Evolutionary conservation across 768 basidiomycete species (phyloP).

Genomic region (Lactifluus volemus): DNA sequence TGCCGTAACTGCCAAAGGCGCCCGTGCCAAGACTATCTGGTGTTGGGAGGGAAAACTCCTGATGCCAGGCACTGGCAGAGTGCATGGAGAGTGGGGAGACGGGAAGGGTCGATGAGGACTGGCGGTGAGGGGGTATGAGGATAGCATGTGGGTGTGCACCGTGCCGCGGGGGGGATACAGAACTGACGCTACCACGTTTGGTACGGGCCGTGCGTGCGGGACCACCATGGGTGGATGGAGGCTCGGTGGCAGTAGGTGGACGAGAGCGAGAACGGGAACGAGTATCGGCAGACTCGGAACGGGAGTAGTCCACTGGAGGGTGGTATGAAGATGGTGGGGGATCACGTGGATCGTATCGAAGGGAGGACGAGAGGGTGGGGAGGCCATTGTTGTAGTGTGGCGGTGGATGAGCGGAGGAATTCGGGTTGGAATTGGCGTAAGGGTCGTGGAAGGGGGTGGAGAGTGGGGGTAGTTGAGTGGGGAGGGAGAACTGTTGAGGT

Average conservation of each 20-base stretch:
- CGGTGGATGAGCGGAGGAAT: constrained; percentile 4
- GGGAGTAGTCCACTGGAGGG: constrained; percentile 22
- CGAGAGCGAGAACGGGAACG: constrained; percentile 33
- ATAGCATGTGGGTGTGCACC: constrained; percentile 49
- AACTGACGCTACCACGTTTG: constrained; percentile 51
- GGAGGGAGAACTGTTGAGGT: constrained; percentile 25
- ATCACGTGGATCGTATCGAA: constrained; percentile 28
- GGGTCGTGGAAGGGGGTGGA: constrained; percentile 25
- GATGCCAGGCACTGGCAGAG: constrained; percentile 13
- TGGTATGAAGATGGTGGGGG: constrained; percentile 24
- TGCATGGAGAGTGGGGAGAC: constrained; percentile 25
- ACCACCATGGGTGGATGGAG: constrained; percentile 24
- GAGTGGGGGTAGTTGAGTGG: constrained; percentile 23
- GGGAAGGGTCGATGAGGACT: constrained; percentile 21
- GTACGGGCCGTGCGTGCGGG: constrained; percentile 39
- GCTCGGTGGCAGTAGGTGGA: constrained; percentile 34
- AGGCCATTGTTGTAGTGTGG: constrained; percentile 30
- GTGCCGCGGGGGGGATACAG: constrained; percentile 42
- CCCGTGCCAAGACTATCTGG: constrained; percentile 23
- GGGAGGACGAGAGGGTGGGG: constrained; percentile 28
- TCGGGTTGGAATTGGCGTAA: constrained; percentile 20
- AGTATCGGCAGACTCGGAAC: constrained; percentile 16
- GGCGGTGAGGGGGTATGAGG: constrained; percentile 44
- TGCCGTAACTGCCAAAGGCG: constrained; percentile 15
- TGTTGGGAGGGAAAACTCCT: constrained; percentile 26